These are phyloP conservation scores for Suillus americanus DNA, from an alignment of 768 basidiomycete species.

Conservation along the genomic window DNA sequence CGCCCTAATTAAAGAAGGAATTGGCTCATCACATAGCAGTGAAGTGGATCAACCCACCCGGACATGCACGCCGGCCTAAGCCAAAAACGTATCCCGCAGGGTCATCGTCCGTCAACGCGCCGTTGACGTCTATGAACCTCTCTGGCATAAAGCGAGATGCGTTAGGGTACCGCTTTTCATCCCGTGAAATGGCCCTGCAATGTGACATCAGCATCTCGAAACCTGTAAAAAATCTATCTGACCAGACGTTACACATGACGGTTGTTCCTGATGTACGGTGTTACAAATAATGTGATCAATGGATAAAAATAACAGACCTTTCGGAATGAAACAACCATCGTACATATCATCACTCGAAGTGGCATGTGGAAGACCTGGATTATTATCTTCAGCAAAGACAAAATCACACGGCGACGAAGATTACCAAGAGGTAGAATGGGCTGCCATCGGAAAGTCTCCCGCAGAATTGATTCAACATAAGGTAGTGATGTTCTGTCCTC, in stretches of 20 bases:
- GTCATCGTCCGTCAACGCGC: not conserved
- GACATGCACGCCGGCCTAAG: conserved; percentile 3
- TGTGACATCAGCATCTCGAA: not conserved
- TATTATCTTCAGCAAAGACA: not conserved
- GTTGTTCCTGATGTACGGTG: not conserved
- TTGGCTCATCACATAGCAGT: no score
- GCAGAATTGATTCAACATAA: conserved; percentile 1
- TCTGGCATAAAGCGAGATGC: conserved; percentile 6
- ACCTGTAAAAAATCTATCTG: not conserved
- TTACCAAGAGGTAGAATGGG: not conserved
- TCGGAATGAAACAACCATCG: conserved; percentile 49
- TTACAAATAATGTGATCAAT: not conserved
- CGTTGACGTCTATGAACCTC: not conserved
- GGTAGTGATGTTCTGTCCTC: not conserved
- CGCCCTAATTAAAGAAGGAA: conserved; percentile 8
- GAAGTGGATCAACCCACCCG: not conserved
- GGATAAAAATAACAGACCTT: conserved; percentile 26
- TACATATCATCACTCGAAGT: conserved; percentile 38
- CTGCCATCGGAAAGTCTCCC: not conserved
- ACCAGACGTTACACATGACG: not conserved
- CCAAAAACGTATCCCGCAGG: not conserved
- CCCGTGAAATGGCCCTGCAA: conserved; percentile 8
- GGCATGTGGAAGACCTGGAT: conserved; percentile 19
- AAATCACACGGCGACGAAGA: not conserved
- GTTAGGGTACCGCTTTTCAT: not conserved